Evolutionary conservation across 495 filamentous ascomycete species (phyloP), one percentile per base, ranked within the genome.

Genomic region (Podospora australis): DNA sequence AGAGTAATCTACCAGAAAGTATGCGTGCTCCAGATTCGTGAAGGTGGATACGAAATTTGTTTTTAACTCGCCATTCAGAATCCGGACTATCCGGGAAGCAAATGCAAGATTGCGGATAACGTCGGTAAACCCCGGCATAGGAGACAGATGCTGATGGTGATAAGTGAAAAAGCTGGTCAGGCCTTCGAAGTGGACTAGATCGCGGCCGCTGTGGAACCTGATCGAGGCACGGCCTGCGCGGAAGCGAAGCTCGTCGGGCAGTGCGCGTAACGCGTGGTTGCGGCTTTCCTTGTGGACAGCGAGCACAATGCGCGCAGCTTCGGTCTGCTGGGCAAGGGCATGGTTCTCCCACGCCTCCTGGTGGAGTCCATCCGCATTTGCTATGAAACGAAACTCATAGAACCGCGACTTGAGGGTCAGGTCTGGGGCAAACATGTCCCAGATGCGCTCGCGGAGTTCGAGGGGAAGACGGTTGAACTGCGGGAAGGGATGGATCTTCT

Each of bases 401-500:
- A 26, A 39, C 36, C 29, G n/a, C 1, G 50, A 34, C 20, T 63
- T 56, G 6, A 35, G 44, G 19, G 54, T 57, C 11, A 73, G 48
- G 19, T 68, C 58, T 0, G 64, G 63, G 39, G 67, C 67, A 30
- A 69, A 67, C 8, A 53, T 45, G 22, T 69, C 59, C 71, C 71
- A 75, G 40, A 75, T 55, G 25, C 40, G 59, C 8, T 48, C 20
- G 32, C 67, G 68, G 7, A 75, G 56, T 46, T 75, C 71, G 1
- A 58, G 41, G 0, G 70, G 70, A 2, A 73, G 49, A 17, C 49
- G 49, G 16, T 11, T 50, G 44, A 72, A 73, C 23, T 70, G 67
- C 1, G 64, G 67, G 46, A 73, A 72, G n/a, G 44, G 48, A 2
- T 54, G n/a, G 1, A 39, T 44, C 21, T 68, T 36, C 47, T 16